Conservation (phyloP, 352 stramenopile species). For the Proteromonas lacertae region DNA sequence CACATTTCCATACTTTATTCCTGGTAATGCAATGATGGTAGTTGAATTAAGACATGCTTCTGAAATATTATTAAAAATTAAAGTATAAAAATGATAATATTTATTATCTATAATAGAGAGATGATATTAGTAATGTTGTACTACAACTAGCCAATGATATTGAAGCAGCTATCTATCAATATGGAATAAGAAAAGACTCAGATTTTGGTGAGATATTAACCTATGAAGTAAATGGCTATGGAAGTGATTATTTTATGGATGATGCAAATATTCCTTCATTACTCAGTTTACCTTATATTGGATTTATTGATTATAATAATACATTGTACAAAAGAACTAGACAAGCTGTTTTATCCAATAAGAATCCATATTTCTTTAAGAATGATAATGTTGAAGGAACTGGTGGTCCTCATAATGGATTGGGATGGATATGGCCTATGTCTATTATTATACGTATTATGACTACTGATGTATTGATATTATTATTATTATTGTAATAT, state of each 20-base stretch:
- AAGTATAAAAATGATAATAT: too few species aligned
- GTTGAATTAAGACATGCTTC: conserved; percentile 5
- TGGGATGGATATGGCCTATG: conserved; percentile 20
- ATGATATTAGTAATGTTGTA: too few species aligned
- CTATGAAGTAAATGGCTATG: conserved; percentile 26
- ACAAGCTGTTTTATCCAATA: neutral
- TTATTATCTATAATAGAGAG: too few species aligned
- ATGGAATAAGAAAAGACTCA: conserved; percentile 2
- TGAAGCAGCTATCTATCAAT: too few species aligned
- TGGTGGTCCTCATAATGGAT: conserved; percentile 11
- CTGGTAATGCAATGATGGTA: conserved; percentile 11
- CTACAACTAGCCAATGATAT: too few species aligned
- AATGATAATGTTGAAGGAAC: conserved; percentile 7
- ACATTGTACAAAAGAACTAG: conserved; percentile 7
- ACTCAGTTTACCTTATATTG: conserved; percentile 16
- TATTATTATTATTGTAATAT: too few species aligned
- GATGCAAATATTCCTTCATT: conserved; percentile 23
- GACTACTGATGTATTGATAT: conserved; percentile 12
- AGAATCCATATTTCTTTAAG: conserved; percentile 12
- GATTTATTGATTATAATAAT: conserved; percentile 9
- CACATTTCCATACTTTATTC: conserved; percentile 11
- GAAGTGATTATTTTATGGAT: conserved; percentile 19
- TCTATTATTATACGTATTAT: conserved; percentile 14
- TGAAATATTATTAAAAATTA: conserved; percentile 4
- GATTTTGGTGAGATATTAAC: conserved; percentile 5